Evolutionary conservation across 2,329 filamentous ascomycete genomes (phyloP), one percentile per base, ranked within the genome.

Genomic region (Colletotrichum karsti): DNA sequence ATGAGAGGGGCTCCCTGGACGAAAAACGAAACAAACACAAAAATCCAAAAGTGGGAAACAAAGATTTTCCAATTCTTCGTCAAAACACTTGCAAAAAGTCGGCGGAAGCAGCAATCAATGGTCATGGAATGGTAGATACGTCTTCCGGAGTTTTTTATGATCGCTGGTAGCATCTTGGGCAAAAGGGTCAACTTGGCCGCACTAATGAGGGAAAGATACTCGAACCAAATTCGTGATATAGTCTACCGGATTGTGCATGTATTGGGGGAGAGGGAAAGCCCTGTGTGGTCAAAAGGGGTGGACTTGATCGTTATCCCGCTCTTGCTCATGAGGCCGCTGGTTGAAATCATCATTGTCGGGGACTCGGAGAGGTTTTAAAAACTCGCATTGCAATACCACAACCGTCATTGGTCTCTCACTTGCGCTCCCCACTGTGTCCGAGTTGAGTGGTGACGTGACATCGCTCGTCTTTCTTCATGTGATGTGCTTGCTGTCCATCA

Each of bases 181-280:
- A 64, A 64, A 69, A 57, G 82, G 84, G 82, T 85, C 82, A 83
- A 86, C 77, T 89, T 89, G 87, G 87, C 83, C 86, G 91, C 90
- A 92, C 94, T 98, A 87, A 98, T 92, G 95, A 98, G 94, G 95
- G 95, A 98, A 98, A 98, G 95, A 98, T 94, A 97, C 92, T 94
- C 88, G 80, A 81, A 69, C 55, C 67, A 46, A 63, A 54, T 58
- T 15, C 60, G 57, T 67, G 57, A 63, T 65, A 65, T 68, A 65
- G 65, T 59, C 65, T 55, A 26, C 44, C 54, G 67, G 72, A 68
- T 58, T 71, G 66, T 66, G 62, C 65, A 69, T 69, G 66, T 62
- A 65, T 57, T 74, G 73, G 77, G 80, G 79, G 81, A 83, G 91
- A 94, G 95, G 94, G 95, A 98, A 98, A 94, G 95, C 95, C 95